A percentile compares a stretch with the other conserved stretches of the same genome.
Conservation (phyloP, 2,329 filamentous ascomycete genomes). For the Grosmannia clavigera region DNA sequence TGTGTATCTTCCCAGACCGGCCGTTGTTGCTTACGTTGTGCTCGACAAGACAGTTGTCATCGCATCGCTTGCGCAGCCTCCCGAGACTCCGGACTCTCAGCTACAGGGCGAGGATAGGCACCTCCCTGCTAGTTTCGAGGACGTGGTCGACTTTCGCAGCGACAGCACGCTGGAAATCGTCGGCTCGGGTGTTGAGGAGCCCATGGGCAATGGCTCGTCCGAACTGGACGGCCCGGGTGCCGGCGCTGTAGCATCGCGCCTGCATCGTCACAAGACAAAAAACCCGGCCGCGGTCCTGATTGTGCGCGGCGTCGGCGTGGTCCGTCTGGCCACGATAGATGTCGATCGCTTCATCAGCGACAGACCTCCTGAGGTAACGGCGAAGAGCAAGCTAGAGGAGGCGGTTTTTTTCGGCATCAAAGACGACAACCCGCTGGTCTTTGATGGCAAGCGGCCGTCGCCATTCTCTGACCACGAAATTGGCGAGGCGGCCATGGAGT, state of each 20-base stretch:
- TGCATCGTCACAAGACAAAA: constrained; percentile 43
- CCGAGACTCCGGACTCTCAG: constrained; percentile 65
- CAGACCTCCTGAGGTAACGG: constrained; percentile 52
- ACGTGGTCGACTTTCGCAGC: constrained; percentile 67
- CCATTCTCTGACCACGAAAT: constrained; percentile 60
- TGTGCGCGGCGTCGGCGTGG: constrained; percentile 48
- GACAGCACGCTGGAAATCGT: constrained; percentile 51
- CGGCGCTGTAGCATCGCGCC: constrained; percentile 16
- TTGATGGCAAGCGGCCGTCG: constrained; percentile 54
- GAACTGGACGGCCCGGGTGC: constrained; percentile 2
- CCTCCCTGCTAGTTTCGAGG: constrained; percentile 62
- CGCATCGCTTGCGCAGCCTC: constrained; percentile 55
- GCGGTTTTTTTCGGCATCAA: constrained; percentile 84
- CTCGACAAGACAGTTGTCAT: constrained; percentile 70
- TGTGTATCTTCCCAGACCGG: constrained; percentile 66
- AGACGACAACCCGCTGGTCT: constrained; percentile 76
- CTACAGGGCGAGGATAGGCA: constrained; percentile 52
- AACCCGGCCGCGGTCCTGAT: constrained; percentile 50
- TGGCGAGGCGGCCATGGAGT: constrained; percentile 59
- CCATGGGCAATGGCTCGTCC: constrained; percentile 24
- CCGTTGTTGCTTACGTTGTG: constrained; percentile 68
- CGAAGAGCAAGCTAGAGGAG: constrained; percentile 84
- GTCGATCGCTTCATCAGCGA: constrained; percentile 47
- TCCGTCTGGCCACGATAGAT: constrained; percentile 47
- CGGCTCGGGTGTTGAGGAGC: constrained; percentile 52